phyloP scores from a whole-genome alignment of 352 stramenopile genomes.

The Pythium diclinum region DNA sequence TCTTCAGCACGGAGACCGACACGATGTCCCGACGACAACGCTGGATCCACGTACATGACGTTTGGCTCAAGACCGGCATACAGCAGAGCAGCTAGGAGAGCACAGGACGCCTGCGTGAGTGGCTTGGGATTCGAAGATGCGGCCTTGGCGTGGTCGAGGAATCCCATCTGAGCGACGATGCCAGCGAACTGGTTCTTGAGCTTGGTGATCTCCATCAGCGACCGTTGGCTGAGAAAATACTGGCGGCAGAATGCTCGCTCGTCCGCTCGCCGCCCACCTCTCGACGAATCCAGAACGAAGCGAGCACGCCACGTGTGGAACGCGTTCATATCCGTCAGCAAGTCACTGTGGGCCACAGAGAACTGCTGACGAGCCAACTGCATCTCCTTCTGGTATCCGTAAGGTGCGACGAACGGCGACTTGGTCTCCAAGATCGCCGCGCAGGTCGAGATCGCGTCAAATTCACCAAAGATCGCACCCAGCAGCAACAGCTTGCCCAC shows the following conservation, averaged over 20 bases:
- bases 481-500: slow-evolving; percentile 97
- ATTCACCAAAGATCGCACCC: slow-evolving; percentile 92
- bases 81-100: slow-evolving; percentile 63
- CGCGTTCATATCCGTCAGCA: slow-evolving; percentile 76
- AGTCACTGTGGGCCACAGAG: slow-evolving; percentile 52
- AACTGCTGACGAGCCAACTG: slow-evolving; percentile 60
- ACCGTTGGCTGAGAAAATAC: slow-evolving; percentile 58
- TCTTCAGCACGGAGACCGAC: slow-evolving; percentile 21
- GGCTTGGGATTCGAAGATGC: slow-evolving; percentile 12
- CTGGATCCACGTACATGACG: slow-evolving; percentile 73
- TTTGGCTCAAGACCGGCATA: slow-evolving; percentile 91
- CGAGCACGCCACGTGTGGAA: slow-evolving; percentile 56
- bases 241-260: slow-evolving; percentile 69
- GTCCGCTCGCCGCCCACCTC: slow-evolving; percentile 1
- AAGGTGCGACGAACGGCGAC: slow-evolving; percentile 79
- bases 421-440: slow-evolving; percentile 76
- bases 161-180: slow-evolving; percentile 66
- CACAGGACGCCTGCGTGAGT: slow-evolving; percentile 49
- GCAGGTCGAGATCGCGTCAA: slow-evolving; percentile 62
- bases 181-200: slow-evolving; percentile 75
- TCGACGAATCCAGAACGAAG: not conserved
- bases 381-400: slow-evolving; percentile 67
- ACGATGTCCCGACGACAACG: slow-evolving; percentile 28
- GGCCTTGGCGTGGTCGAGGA: slow-evolving; percentile 29
- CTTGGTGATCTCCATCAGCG: slow-evolving; percentile 61